Base-by-base conservation (phyloP, 441 rosid genomes). In the California macrophylla region DNA sequence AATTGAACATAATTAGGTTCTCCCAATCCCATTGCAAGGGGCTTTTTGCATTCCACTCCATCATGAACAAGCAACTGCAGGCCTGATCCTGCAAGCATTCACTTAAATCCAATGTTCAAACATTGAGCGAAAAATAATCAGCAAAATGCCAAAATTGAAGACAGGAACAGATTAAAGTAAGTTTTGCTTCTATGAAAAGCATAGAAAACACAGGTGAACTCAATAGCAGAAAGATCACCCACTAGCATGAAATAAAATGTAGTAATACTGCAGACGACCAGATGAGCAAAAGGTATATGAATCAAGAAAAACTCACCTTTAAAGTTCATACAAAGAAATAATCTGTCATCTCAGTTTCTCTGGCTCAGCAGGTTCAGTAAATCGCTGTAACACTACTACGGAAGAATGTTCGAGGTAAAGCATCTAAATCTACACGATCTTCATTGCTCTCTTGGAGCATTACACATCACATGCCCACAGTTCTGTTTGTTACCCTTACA, bases 11-110 rank as follows among this genome's bases (percentile, higher is more conserved):
- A 47, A 80, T 76, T 3, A 84, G 74, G 61, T 81, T 86, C 36
- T 91, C 96, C 93, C 87, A 89, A 66, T 89, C 96, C 90, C 94
- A 89, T 72, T 78, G 91, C 66, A 79, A 67, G 26, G 88, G 75
- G 62, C 81, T 80, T 81, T 86, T 91, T 1, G 83, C 69, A 79
- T 89, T 91, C 90, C 92, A 88, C 82, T 89, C 98, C 98, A 91
- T 91, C 40, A 79, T 21, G 36, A 20, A 64, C 60, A 69, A 71
- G 69, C 71, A 69, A 74, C 76, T 23, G 18, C 72, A 68, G 66
- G 66, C 76, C 68, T 64, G 81, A 81, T 78, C 84, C 88, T 80
- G 84, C 78, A 75, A 69, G 28, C 30, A 72, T 29, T 29, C 79
- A 47, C 56, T 47, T 47, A 47, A 54, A 54, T 4, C 61, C 25